Evolutionary conservation across 805 yeast genomes (phyloP).

Genomic region (Yarrowia sp.): DNA sequence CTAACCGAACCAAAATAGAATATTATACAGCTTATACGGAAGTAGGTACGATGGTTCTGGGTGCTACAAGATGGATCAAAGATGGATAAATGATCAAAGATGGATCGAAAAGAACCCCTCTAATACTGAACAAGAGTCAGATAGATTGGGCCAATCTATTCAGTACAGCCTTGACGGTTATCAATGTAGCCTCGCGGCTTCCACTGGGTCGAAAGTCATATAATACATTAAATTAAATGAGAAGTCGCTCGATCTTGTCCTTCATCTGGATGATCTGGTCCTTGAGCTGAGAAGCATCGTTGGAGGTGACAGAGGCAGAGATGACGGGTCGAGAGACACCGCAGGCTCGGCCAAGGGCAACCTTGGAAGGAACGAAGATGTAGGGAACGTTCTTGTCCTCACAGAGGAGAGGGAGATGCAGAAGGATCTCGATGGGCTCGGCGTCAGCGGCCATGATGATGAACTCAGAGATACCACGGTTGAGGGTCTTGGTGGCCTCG

Average conservation of each 20-base stretch:
- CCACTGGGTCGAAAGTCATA: not conserved
- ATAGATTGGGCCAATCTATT: no score
- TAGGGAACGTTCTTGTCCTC: constrained; percentile 99
- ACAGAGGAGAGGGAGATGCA: constrained; percentile 95
- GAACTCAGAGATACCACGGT: constrained; percentile 99
- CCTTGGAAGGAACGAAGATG: constrained; percentile 97
- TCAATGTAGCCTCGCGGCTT: no score
- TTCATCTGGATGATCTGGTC: constrained; percentile 95
- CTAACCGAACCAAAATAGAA: no score
- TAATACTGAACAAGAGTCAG: no score
- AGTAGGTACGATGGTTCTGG: no score
- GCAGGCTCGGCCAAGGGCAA: constrained; percentile 99
- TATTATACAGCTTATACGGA: no score
- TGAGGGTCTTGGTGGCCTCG: constrained; percentile 98
- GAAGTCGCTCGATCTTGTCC: constrained; percentile 97
- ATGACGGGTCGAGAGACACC: constrained; percentile 99
- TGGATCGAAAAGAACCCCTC: no score
- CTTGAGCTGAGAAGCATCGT: constrained; percentile 96
- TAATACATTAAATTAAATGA: constrained; percentile 52
- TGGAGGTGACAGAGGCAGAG: constrained; percentile 96
- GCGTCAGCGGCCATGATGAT: constrained; percentile 99
- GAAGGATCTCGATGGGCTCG: constrained; percentile 96
- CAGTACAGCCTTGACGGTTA: no score
- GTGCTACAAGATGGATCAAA: not conserved
- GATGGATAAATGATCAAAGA: no score